Percentiles rank a stretch among this genome's conserved stretches.
These are phyloP conservation scores for Nannochloropsis salina DNA, from an alignment of 108 stramenopile species.

Conservation along the genomic window DNA sequence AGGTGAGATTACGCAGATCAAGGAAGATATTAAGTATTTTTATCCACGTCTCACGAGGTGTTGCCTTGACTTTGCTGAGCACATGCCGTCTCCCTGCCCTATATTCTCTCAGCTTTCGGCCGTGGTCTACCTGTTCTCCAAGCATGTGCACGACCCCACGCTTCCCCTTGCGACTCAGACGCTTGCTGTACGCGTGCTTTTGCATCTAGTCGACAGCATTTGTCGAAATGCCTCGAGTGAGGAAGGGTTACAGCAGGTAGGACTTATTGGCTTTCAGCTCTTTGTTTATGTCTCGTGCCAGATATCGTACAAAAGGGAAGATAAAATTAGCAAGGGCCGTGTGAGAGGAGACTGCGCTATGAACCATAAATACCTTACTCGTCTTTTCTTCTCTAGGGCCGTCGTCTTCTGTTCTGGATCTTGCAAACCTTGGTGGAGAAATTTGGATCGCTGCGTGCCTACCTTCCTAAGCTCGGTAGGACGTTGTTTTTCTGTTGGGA, in stretches of 20 bases:
- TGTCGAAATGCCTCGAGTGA: constrained; percentile 59
- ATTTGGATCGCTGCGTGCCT: constrained; percentile 63
- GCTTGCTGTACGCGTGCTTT: constrained; percentile 71
- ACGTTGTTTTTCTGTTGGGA: not conserved
- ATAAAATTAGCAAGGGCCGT: too few species aligned
- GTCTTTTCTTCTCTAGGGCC: not conserved
- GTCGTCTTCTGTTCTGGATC: not conserved
- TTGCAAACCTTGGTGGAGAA: constrained; percentile 65
- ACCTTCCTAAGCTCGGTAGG: constrained; percentile 36
- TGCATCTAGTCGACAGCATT: constrained; percentile 77
- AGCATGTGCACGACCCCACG: constrained; percentile 70
- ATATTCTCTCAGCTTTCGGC: not conserved
- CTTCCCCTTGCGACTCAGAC: constrained; percentile 76
- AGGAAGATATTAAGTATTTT: not conserved
- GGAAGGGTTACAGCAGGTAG: not conserved
- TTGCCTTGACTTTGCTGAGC: not conserved
- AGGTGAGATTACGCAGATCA: constrained; percentile 59
- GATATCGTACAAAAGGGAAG: too few species aligned
- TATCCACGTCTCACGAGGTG: not conserved
- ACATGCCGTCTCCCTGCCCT: not conserved
- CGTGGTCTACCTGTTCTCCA: constrained; percentile 73
- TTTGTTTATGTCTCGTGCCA: too few species aligned
- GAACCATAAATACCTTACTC: too few species aligned
- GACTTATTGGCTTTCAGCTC: too few species aligned
- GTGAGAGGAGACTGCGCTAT: too few species aligned